Conservation (phyloP, 768 basidiomycete genomes). For the Trametopsis cervina region DNA sequence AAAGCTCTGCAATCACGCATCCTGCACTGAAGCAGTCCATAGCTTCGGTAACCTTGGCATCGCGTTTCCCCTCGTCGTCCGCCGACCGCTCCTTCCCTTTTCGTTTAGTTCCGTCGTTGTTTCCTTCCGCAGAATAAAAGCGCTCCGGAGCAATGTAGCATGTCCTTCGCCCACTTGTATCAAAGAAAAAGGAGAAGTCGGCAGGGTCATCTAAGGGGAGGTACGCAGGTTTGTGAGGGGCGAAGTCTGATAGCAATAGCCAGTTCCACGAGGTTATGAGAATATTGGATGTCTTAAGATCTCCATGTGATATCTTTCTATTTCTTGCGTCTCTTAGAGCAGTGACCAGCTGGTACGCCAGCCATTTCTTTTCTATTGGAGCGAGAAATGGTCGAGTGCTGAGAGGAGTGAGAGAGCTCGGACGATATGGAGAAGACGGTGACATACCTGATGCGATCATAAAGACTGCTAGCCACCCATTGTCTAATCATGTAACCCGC, state of each 20-base stretch:
- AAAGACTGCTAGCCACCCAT: slow-evolving; percentile 90
- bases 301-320: slow-evolving; percentile 90
- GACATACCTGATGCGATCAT: slow-evolving; percentile 91
- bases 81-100: slow-evolving; percentile 4
- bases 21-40: slow-evolving; percentile 98
- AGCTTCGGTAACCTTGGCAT: slow-evolving; percentile 82
- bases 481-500: slow-evolving; percentile 94
- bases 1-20: slow-evolving; percentile 93
- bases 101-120: slow-evolving; percentile 32
- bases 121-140: slow-evolving; percentile 73
- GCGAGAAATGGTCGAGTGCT: slow-evolving; percentile 96
- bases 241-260: slow-evolving; percentile 93
- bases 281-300: slow-evolving; percentile 96
- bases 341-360: slow-evolving; percentile 86
- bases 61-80: slow-evolving; percentile 57
- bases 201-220: slow-evolving; percentile 95
- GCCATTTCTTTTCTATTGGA: slow-evolving; percentile 95
- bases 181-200: slow-evolving; percentile 97
- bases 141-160: slow-evolving; percentile 97
- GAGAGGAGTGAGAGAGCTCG: not conserved
- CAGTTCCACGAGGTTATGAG: slow-evolving; percentile 95
- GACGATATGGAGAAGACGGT: not conserved
- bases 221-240: slow-evolving; percentile 89
- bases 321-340: slow-evolving; percentile 78
- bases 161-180: slow-evolving; percentile 86